Evolutionary conservation across 441 rosid species (phyloP).

Genomic region (Jatropha podagrica): DNA sequence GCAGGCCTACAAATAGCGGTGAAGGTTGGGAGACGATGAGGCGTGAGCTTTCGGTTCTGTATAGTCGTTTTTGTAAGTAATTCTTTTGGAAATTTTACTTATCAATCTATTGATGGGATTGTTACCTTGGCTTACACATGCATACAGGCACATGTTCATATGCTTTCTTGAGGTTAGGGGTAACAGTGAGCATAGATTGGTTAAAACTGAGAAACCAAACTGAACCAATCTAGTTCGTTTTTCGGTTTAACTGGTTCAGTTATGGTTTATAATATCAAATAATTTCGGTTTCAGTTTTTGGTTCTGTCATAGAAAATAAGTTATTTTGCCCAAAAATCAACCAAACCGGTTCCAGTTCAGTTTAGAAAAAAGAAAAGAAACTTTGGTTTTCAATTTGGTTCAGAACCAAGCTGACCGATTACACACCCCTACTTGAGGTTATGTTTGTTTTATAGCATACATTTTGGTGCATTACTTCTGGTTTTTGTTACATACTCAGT

Average conservation of each 20-base stretch:
- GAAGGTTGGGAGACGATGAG: conserved; percentile 99
- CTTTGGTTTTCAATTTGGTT: too few relatives aligned
- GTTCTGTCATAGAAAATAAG: too few relatives aligned
- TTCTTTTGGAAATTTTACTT: conserved; percentile 7
- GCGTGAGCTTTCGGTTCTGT: conserved; percentile 89
- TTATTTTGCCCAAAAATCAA: too few relatives aligned
- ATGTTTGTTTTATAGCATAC: neutral
- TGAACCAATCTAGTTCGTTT: too few relatives aligned
- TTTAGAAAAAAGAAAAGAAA: too few relatives aligned
- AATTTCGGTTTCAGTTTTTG: too few relatives aligned
- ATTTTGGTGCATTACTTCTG: neutral
- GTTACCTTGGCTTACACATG: neutral
- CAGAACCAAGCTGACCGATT: too few relatives aligned
- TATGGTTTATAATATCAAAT: too few relatives aligned
- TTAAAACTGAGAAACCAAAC: too few relatives aligned
- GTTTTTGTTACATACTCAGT: neutral
- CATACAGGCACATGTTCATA: neutral
- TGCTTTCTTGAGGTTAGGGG: neutral
- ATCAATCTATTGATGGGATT: neutral
- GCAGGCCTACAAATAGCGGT: conserved; percentile 79
- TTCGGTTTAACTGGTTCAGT: too few relatives aligned
- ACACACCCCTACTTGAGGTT: neutral
- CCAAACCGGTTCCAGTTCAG: too few relatives aligned
- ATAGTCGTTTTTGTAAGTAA: conserved; percentile 96
- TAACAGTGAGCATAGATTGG: too few relatives aligned